Evolutionary conservation across 2,329 filamentous ascomycete species (phyloP).

Genomic region (Trichoderma cornu-damae): DNA sequence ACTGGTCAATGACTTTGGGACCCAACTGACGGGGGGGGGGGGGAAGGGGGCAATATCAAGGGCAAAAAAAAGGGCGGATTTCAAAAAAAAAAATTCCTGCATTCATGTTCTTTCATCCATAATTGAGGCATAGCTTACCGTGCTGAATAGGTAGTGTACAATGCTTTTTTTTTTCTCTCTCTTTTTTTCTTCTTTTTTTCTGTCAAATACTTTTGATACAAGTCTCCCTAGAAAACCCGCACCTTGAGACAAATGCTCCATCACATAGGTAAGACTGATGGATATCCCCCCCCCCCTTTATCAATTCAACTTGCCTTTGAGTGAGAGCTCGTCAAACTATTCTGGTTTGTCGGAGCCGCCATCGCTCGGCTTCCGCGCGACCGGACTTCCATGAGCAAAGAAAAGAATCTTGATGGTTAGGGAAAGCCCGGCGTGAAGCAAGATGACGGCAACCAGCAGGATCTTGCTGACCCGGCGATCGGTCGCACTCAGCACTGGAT

Average conservation of each 20-base stretch:
- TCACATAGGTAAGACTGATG: not conserved
- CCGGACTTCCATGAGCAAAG: slow-evolving; percentile 71
- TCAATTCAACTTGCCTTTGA: not conserved
- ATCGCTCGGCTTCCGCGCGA: slow-evolving; percentile 37
- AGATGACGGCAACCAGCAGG: slow-evolving; percentile 75
- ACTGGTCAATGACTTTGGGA: too few relatives aligned
- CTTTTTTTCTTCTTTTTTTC: too few relatives aligned
- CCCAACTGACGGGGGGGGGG: too few relatives aligned
- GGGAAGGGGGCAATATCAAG: not conserved
- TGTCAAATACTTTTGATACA: slow-evolving; percentile 19
- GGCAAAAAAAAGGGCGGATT: not conserved
- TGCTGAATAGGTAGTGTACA: slow-evolving; percentile 10
- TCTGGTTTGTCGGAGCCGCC: slow-evolving; percentile 22
- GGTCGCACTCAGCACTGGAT: slow-evolving; percentile 86
- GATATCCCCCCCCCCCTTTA: not conserved
- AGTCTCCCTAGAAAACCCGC: not conserved
- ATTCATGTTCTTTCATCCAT: slow-evolving; percentile 11
- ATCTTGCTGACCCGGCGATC: slow-evolving; percentile 89
- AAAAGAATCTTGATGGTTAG: slow-evolving; percentile 95
- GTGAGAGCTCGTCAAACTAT: not conserved
- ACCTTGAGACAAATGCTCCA: not conserved
- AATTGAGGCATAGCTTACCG: slow-evolving; percentile 6
- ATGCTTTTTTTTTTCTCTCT: too few relatives aligned
- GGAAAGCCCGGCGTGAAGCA: slow-evolving; percentile 81
- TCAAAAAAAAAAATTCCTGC: not conserved